Conservation (phyloP, 768 basidiomycete species). For the Hydnomerulius pinastri region DNA sequence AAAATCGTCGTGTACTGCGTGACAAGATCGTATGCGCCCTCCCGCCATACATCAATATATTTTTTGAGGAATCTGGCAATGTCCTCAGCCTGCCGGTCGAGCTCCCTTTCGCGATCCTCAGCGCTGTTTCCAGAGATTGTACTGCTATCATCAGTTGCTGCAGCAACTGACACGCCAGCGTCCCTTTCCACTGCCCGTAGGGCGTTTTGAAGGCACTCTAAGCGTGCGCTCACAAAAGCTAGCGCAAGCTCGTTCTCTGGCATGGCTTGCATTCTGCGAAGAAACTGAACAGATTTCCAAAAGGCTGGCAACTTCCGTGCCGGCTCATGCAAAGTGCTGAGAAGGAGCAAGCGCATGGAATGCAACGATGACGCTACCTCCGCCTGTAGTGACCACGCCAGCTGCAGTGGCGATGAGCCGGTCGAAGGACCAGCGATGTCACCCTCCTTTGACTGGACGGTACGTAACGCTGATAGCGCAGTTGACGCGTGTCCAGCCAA, state of each 20-base stretch:
- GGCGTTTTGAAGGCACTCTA: conserved; percentile 58
- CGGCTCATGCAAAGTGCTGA: conserved; percentile 78
- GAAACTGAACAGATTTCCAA: conserved; percentile 87
- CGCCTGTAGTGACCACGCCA: conserved; percentile 53
- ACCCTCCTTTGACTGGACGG: conserved; percentile 36
- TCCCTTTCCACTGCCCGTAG: conserved; percentile 54
- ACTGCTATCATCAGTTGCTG: conserved; percentile 11
- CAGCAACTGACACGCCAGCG: conserved; percentile 36
- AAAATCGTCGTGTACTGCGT: conserved; percentile 91
- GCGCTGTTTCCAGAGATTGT: conserved; percentile 20
- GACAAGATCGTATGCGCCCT: conserved; percentile 89
- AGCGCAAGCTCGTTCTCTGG: conserved; percentile 81
- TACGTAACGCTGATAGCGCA: conserved; percentile 40
- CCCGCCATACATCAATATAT: conserved; percentile 89
- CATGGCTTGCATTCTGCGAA: conserved; percentile 77
- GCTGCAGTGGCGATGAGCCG: conserved; percentile 18
- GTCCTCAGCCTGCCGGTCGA: conserved; percentile 70
- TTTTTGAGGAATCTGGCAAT: conserved; percentile 77
- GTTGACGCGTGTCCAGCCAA: conserved; percentile 71
- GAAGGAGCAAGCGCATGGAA: conserved; percentile 74
- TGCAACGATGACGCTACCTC: conserved; percentile 67
- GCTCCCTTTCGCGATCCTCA: conserved; percentile 38
- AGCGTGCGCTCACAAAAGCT: conserved; percentile 77
- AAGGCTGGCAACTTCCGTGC: conserved; percentile 82
- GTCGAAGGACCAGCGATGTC: conserved; percentile 51